Percentiles rank a stretch among this genome's conserved stretches.
These are phyloP conservation scores for Starmerella potacharoeniae DNA, from an alignment of 805 yeast species.

Conservation along the genomic window DNA sequence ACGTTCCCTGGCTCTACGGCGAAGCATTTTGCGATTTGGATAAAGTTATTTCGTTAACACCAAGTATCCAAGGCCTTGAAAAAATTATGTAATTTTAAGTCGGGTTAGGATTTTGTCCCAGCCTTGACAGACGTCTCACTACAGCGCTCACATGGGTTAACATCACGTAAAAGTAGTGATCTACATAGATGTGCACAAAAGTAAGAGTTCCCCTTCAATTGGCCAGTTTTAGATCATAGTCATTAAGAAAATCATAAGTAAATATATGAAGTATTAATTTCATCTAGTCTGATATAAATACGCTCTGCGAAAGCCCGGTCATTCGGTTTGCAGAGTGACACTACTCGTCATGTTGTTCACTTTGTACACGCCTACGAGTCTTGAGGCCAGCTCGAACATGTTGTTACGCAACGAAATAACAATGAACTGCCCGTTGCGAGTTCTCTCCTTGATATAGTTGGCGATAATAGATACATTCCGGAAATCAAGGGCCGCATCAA, in stretches of 20 bases:
- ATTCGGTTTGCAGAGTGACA: constrained; percentile 37
- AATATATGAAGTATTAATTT: background rate
- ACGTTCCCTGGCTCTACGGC: constrained; percentile 94
- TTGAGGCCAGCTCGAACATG: constrained; percentile 94
- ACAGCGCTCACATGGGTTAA: background rate
- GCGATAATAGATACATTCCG: constrained; percentile 96
- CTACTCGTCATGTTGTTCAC: constrained; percentile 83
- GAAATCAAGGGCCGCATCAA: constrained; percentile 96
- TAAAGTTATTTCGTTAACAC: background rate
- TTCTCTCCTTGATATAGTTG: constrained; percentile 87
- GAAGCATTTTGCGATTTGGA: constrained; percentile 35
- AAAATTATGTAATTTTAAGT: background rate
- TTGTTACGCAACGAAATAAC: constrained; percentile 92
- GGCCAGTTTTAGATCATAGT: too few relatives aligned
- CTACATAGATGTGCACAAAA: too few relatives aligned
- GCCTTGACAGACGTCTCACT: background rate
- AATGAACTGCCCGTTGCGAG: constrained; percentile 91
- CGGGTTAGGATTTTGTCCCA: background rate
- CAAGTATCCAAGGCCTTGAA: background rate
- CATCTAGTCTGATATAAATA: background rate
- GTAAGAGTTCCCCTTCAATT: too few relatives aligned
- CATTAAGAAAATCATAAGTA: background rate
- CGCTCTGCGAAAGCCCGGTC: background rate
- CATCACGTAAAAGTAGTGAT: too few relatives aligned
- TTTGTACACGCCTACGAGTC: constrained; percentile 90